Percentiles rank a stretch among this genome's conserved stretches.
phyloP scores from a whole-genome alignment of 768 basidiomycete genomes.

The Kwoniella dejecticola region DNA sequence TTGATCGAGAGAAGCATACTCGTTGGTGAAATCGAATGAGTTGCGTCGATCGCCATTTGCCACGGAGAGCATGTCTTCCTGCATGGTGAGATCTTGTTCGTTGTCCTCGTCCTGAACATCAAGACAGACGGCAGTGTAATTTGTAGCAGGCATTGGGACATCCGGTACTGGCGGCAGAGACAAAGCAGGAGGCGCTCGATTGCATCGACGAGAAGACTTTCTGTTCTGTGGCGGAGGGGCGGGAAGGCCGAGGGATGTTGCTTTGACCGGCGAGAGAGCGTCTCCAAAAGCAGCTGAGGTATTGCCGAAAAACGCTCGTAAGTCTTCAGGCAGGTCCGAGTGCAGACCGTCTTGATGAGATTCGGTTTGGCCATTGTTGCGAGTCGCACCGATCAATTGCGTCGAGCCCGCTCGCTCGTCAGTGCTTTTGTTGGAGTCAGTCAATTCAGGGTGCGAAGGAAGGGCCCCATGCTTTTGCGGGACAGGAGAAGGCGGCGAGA shows the following conservation, averaged over 20 bases:
- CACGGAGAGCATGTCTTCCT: constrained; percentile 22
- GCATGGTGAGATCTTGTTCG: background rate
- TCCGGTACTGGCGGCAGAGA: constrained; percentile 21
- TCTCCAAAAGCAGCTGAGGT: background rate
- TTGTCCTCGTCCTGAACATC: background rate
- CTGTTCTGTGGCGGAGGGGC: constrained; percentile 22
- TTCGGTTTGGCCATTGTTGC: constrained; percentile 1
- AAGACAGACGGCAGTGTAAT: too few species aligned
- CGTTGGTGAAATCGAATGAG: constrained; percentile 53
- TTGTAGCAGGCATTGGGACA: background rate
- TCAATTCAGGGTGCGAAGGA: background rate
- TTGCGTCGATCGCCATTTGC: constrained; percentile 26
- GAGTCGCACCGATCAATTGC: constrained; percentile 13
- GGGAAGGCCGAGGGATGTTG: constrained; percentile 30
- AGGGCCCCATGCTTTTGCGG: constrained; percentile 8
- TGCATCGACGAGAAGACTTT: constrained; percentile 25
- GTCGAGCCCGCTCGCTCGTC: constrained; percentile 23
- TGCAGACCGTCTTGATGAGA: constrained; percentile 1
- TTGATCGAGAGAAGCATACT: constrained; percentile 44
- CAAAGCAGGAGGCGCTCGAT: constrained; percentile 32
- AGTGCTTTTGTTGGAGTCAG: constrained; percentile 9
- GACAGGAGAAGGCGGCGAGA: constrained; percentile 42
- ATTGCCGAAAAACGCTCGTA: constrained; percentile 13
- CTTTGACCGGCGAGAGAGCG: constrained; percentile 12
- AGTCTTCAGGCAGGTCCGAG: constrained; percentile 31